These are phyloP conservation scores for Pseudonitzschia delicatissima DNA, from an alignment of 108 stramenopile genomes.

Conservation along the genomic window DNA sequence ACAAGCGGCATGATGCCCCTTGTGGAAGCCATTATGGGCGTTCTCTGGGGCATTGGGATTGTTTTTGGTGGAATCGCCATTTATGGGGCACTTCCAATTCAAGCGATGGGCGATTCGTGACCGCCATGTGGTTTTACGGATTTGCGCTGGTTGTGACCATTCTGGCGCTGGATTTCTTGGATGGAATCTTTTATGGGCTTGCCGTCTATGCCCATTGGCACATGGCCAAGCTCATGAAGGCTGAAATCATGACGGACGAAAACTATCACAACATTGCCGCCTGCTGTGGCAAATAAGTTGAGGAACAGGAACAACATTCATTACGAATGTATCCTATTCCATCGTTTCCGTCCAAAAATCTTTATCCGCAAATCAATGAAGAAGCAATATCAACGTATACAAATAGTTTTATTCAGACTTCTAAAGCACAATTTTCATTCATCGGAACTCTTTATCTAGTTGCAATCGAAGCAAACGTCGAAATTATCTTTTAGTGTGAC, in stretches of 20 bases:
- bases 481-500: too few relatives aligned
- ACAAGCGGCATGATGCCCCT: background rate
- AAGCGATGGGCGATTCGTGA: slow-evolving; percentile 1
- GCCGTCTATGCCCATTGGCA: background rate
- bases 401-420: too few relatives aligned
- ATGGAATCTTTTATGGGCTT: background rate
- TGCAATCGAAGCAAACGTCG: too few relatives aligned
- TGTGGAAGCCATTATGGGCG: slow-evolving; percentile 1
- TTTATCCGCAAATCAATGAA: too few relatives aligned
- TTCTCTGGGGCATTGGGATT: background rate
- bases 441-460: too few relatives aligned
- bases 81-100: slow-evolving; percentile 5
- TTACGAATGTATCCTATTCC: too few relatives aligned
- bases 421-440: too few relatives aligned
- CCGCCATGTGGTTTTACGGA: background rate
- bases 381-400: too few relatives aligned
- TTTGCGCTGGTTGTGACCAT: background rate
- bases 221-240: background rate
- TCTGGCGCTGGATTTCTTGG: background rate
- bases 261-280: slow-evolving; percentile 4
- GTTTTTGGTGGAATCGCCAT: background rate
- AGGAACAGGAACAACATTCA: too few relatives aligned
- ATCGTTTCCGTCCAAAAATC: too few relatives aligned
- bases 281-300: too few relatives aligned
- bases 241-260: background rate